Evolutionary conservation across 2,329 filamentous ascomycete genomes (phyloP).

Genomic region (Nigrospora sphaerica): DNA sequence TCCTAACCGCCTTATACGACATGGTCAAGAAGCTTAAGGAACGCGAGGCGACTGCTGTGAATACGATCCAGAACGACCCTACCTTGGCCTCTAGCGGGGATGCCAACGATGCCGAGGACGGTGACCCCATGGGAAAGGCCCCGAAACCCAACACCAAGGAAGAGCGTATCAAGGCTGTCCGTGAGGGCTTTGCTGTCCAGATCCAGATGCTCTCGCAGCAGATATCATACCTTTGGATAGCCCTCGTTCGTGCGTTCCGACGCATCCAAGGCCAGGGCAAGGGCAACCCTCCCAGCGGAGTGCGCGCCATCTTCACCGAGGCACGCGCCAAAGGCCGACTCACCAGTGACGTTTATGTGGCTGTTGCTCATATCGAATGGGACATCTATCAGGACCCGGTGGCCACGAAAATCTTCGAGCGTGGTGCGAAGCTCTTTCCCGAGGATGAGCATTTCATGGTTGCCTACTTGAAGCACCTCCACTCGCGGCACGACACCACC

Average conservation of each 20-base stretch:
- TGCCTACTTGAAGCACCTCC: slow-evolving; percentile 91
- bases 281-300: slow-evolving; percentile 53
- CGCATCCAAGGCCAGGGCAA: slow-evolving; percentile 83
- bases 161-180: slow-evolving; percentile 53
- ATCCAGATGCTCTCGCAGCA: slow-evolving; percentile 72
- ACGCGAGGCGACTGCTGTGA: slow-evolving; percentile 51
- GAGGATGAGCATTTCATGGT: slow-evolving; percentile 90
- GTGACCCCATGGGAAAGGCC: slow-evolving; percentile 31
- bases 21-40: slow-evolving; percentile 68
- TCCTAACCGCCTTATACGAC: slow-evolving; percentile 82
- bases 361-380: slow-evolving; percentile 87
- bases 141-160: slow-evolving; percentile 53
- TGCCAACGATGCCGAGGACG: slow-evolving; percentile 40
- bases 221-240: slow-evolving; percentile 91
- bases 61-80: slow-evolving; percentile 47
- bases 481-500: slow-evolving; percentile 85
- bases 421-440: slow-evolving; percentile 86
- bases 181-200: slow-evolving; percentile 64
- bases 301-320: slow-evolving; percentile 83
- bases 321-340: slow-evolving; percentile 81
- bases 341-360: slow-evolving; percentile 91
- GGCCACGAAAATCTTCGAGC: slow-evolving; percentile 91
- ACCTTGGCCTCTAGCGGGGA: slow-evolving; percentile 25
- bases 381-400: slow-evolving; percentile 92
- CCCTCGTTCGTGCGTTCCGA: slow-evolving; percentile 86